Percentiles rank a stretch among this genome's conserved stretches.
Conservation (phyloP, 2,329 filamentous ascomycete species). For the Cladobotryum mycophilum region DNA sequence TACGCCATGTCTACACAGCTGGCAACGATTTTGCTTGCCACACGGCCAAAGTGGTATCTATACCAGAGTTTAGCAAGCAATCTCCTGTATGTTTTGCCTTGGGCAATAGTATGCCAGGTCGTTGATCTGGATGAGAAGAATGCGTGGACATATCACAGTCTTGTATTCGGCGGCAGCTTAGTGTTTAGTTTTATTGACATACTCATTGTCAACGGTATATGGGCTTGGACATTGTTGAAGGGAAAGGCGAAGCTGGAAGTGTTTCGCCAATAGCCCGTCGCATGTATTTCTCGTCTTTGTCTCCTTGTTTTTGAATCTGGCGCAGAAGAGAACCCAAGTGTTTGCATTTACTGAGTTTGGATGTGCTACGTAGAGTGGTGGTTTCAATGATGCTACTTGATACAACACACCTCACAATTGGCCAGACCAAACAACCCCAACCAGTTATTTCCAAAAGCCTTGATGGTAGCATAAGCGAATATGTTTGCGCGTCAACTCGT, state of each 20-base stretch:
- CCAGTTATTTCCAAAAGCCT: no score
- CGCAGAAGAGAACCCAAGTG: no score
- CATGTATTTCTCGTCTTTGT: no score
- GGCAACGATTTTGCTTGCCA: constrained; percentile 58
- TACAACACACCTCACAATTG: no score
- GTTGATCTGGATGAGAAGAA: constrained; percentile 41
- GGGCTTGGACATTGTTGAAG: constrained; percentile 43
- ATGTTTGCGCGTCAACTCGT: no score
- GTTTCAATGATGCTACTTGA: no score
- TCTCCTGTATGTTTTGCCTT: constrained; percentile 61
- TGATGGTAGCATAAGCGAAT: no score
- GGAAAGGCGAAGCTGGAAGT: constrained; percentile 37
- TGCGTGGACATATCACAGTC: constrained; percentile 61
- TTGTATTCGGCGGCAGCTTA: constrained; percentile 62
- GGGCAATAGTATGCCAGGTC: constrained; percentile 57
- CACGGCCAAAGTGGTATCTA: constrained; percentile 60
- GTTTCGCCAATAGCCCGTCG: constrained; percentile 20
- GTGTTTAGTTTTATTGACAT: constrained; percentile 60
- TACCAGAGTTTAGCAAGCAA: constrained; percentile 62
- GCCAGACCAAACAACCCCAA: no score
- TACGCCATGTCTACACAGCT: constrained; percentile 62
- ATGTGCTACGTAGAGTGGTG: no score
- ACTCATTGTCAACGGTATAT: constrained; percentile 42
- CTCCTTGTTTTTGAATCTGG: no score
- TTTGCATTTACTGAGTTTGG: no score